phyloP scores from a whole-genome alignment of 192 early-diverging fungal species.

The Coemansia sp. region DNA sequence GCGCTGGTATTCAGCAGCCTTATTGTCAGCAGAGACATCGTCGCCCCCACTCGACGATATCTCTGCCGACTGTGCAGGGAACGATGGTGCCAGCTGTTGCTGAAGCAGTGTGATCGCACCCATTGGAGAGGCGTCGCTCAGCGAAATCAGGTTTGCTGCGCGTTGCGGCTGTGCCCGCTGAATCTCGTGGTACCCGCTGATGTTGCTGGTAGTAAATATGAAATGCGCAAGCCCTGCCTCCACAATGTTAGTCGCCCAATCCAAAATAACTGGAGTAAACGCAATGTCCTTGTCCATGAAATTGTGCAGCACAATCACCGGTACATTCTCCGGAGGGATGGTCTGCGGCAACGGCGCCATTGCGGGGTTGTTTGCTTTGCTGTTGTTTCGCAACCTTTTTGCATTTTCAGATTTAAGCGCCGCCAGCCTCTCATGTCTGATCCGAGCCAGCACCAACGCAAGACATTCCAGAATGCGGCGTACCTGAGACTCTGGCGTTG shows the following conservation, averaged over 20 bases:
- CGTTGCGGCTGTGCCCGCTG: conserved; percentile 53
- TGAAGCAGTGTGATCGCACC: conserved; percentile 44
- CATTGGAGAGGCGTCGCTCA: conserved; percentile 44
- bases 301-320: conserved; percentile 88
- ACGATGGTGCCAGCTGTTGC: conserved; percentile 42
- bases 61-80: conserved; percentile 4
- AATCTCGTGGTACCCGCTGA: conserved; percentile 64
- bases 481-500: conserved; percentile 81
- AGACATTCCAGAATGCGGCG: conserved; percentile 81
- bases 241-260: conserved; percentile 81
- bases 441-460: conserved; percentile 69
- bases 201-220: conserved; percentile 80
- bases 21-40: not conserved
- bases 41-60: conserved; percentile 2
- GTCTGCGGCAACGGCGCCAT: conserved; percentile 3
- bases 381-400: conserved; percentile 26
- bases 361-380: not conserved
- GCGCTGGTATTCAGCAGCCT: conserved; percentile 14
- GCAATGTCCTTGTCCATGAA: conserved; percentile 74
- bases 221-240: conserved; percentile 90
- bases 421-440: conserved; percentile 34
- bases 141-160: conserved; percentile 40
- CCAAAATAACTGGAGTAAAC: conserved; percentile 64
- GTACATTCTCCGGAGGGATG: conserved; percentile 62
- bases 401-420: conserved; percentile 42